Conservation (phyloP, 2,329 filamentous ascomycete genomes). For the Xylariaceae sp. region DNA sequence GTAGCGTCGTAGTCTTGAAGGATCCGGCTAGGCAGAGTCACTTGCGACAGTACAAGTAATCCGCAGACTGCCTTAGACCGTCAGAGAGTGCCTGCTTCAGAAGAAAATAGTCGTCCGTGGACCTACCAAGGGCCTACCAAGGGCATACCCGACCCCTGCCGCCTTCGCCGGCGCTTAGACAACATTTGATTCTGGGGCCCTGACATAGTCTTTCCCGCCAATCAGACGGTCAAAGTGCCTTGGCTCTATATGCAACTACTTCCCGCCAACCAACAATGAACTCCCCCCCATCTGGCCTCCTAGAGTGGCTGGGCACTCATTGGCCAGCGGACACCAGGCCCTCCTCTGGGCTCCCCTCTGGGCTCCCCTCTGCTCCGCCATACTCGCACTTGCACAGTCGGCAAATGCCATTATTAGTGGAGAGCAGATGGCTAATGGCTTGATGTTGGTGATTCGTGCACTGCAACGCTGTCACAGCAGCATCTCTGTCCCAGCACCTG, state of each 20-base stretch:
- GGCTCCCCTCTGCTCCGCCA: conserved; percentile 14
- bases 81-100: background rate
- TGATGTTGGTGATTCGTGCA: conserved; percentile 23
- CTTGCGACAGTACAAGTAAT: no score
- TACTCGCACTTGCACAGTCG: conserved; percentile 1
- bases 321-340: conserved; percentile 17
- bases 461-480: conserved; percentile 23
- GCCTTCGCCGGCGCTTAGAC: conserved; percentile 30
- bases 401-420: conserved; percentile 33
- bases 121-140: conserved; percentile 20
- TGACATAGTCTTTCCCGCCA: conserved; percentile 21
- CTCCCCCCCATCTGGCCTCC: conserved; percentile 23
- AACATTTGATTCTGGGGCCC: conserved; percentile 26
- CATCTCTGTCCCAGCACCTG: conserved; percentile 21
- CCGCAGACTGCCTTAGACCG: no score
- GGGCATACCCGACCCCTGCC: conserved; percentile 27
- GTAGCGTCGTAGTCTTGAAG: conserved; percentile 14
- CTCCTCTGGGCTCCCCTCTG: conserved; percentile 12
- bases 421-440: conserved; percentile 14
- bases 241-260: conserved; percentile 20
- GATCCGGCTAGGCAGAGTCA: conserved; percentile 21
- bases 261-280: conserved; percentile 29
- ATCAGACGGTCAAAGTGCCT: conserved; percentile 20
- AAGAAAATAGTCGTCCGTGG: conserved; percentile 17
- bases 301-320: conserved; percentile 24